Percentiles rank a stretch among this genome's conserved stretches.
phyloP scores from a whole-genome alignment of 768 basidiomycete species.

The Amyloporia xantha region DNA sequence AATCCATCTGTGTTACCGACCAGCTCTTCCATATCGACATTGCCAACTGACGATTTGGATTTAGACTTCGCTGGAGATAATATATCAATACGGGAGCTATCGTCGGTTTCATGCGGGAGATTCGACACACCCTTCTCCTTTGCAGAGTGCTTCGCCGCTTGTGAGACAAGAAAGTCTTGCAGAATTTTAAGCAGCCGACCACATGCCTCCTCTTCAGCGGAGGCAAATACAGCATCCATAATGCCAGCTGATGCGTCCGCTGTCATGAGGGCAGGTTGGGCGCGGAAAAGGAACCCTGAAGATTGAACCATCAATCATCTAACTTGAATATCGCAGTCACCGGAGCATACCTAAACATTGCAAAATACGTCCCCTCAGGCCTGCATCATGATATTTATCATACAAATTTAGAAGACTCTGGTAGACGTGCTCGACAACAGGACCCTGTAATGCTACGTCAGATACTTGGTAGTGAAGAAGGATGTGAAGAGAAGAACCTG shows the following conservation, averaged over 20 bases:
- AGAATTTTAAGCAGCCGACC: constrained; percentile 79
- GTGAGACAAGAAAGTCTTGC: constrained; percentile 85
- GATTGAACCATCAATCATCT: not conserved
- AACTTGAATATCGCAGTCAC: not conserved
- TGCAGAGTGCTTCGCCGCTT: constrained; percentile 69
- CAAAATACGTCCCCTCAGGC: constrained; percentile 64
- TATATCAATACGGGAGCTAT: not conserved
- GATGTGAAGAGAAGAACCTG: constrained; percentile 30
- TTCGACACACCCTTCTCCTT: constrained; percentile 55
- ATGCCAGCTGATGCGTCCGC: constrained; percentile 68
- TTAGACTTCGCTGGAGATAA: constrained; percentile 24
- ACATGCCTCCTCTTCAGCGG: constrained; percentile 63
- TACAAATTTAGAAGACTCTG: constrained; percentile 64
- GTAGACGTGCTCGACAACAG: constrained; percentile 83
- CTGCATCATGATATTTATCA: constrained; percentile 50
- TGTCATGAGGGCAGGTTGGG: constrained; percentile 89
- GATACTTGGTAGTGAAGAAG: not conserved
- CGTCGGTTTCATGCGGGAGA: not conserved
- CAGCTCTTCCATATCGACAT: constrained; percentile 87
- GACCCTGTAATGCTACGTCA: constrained; percentile 34
- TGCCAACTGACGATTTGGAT: constrained; percentile 35
- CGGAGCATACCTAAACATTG: constrained; percentile 72
- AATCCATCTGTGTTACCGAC: constrained; percentile 95
- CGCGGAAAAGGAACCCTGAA: constrained; percentile 79
- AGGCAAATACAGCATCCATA: constrained; percentile 86